Conservation (phyloP, 148 eudicot species). For the Cornus kousa region DNA sequence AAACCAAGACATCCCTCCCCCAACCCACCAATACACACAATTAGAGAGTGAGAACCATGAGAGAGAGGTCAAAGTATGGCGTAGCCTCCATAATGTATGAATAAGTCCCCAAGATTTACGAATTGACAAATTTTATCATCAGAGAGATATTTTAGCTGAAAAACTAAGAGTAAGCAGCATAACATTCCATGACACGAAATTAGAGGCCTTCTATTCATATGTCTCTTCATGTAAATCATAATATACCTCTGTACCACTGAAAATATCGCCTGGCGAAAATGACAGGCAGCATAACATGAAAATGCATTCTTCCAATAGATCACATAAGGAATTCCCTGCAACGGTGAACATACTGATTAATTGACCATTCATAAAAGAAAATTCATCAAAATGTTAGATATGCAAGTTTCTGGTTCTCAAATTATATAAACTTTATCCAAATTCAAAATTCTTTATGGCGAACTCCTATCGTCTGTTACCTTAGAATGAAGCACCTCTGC, state of each 20-base stretch:
- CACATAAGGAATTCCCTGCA: constrained; percentile 86
- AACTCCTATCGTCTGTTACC: constrained; percentile 34
- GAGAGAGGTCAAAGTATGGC: not conserved
- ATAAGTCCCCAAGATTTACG: not conserved
- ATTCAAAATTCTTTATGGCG: not conserved
- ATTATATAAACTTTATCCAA: constrained; percentile 4
- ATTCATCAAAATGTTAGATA: constrained; percentile 4
- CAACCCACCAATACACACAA: not conserved
- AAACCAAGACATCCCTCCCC: not conserved
- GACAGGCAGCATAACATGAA: constrained; percentile 71
- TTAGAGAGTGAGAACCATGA: too few species aligned
- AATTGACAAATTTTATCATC: not conserved
- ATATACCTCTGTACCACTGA: constrained; percentile 84
- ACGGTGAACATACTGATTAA: constrained; percentile 10
- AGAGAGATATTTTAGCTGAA: not conserved
- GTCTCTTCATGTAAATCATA: not conserved
- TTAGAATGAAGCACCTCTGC: constrained; percentile 75
- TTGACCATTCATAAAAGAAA: not conserved
- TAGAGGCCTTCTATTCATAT: not conserved
- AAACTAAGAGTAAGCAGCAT: not conserved
- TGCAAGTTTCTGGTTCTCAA: constrained; percentile 2
- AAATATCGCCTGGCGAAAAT: constrained; percentile 82
- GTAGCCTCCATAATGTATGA: not conserved
- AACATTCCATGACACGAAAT: not conserved
- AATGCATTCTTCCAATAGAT: constrained; percentile 78